A percentile compares a stretch with the other conserved stretches of the same genome.
Conservation (phyloP, 257 asterid genomes). For the Jasminum sambac region DNA sequence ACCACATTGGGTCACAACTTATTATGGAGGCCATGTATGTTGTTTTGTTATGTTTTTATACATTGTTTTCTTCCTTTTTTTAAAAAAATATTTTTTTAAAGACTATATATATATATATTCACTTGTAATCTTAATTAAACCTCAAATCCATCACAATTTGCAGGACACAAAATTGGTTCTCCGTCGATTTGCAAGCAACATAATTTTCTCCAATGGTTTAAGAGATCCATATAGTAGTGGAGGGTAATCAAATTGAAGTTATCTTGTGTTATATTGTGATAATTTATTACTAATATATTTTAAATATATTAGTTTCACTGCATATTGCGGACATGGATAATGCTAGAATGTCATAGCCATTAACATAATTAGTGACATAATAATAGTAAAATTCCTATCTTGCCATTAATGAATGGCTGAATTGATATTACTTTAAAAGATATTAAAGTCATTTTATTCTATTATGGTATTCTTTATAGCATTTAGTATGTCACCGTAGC, state of each 20-base stretch:
- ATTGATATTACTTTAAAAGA: too few relatives aligned
- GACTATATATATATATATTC: too few relatives aligned
- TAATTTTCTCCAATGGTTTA: constrained; percentile 53
- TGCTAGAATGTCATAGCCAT: too few relatives aligned
- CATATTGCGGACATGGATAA: too few relatives aligned
- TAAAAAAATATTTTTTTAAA: too few relatives aligned
- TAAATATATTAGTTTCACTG: background rate
- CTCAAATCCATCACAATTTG: background rate
- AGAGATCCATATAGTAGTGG: constrained; percentile 49
- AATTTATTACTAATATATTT: background rate
- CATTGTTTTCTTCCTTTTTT: background rate
- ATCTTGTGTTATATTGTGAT: background rate
- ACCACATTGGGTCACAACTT: constrained; percentile 50
- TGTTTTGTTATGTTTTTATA: too few relatives aligned
- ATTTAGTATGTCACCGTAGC: too few relatives aligned
- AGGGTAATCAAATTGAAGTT: constrained; percentile 45
- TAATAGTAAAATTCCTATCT: too few relatives aligned
- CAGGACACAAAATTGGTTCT: constrained; percentile 50
- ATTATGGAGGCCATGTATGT: constrained; percentile 47
- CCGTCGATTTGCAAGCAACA: constrained; percentile 42
- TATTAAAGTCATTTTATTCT: too few relatives aligned
- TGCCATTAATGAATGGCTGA: too few relatives aligned
- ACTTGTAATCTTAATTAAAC: background rate
- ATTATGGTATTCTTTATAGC: too few relatives aligned
- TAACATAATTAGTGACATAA: too few relatives aligned